These are phyloP conservation scores for Globisporangium iwayamae DNA, from an alignment of 352 stramenopile species.

Conservation along the genomic window DNA sequence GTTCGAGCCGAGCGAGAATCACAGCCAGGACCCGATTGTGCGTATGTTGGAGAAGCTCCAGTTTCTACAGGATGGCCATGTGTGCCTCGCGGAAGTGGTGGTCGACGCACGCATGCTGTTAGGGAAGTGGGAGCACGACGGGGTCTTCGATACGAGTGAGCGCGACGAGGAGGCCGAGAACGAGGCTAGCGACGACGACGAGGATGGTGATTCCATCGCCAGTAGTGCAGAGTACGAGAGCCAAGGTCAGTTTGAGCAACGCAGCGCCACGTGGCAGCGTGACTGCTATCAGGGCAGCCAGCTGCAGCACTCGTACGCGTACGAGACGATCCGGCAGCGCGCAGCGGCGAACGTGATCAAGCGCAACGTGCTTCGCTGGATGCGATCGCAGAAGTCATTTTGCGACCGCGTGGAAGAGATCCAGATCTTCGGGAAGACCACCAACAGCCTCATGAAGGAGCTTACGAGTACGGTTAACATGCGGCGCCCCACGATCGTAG, in stretches of 20 bases:
- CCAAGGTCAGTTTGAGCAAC: not conserved
- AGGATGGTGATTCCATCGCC: not conserved
- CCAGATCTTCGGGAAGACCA: slow-evolving; percentile 58
- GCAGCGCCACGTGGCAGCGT: slow-evolving; percentile 4
- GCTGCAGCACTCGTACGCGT: slow-evolving; percentile 44
- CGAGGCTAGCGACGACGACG: slow-evolving; percentile 23
- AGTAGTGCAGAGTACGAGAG: not conserved
- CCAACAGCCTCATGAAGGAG: slow-evolving; percentile 43
- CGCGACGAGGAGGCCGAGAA: slow-evolving; percentile 31
- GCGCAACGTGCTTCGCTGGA: slow-evolving; percentile 50
- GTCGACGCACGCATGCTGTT: slow-evolving; percentile 46
- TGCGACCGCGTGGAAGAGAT: slow-evolving; percentile 57
- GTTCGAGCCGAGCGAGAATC: slow-evolving; percentile 47
- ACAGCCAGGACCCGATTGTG: slow-evolving; percentile 43
- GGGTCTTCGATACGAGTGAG: slow-evolving; percentile 39
- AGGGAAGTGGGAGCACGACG: slow-evolving; percentile 47
- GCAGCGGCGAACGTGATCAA: slow-evolving; percentile 61
- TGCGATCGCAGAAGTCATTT: slow-evolving; percentile 45
- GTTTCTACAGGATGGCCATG: slow-evolving; percentile 50
- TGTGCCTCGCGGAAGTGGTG: slow-evolving; percentile 50
- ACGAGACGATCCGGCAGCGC: slow-evolving; percentile 52
- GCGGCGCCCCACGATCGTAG: slow-evolving; percentile 1
- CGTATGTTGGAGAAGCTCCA: slow-evolving; percentile 47
- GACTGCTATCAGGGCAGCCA: slow-evolving; percentile 10
- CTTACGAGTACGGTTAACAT: slow-evolving; percentile 22